Conservation (phyloP, 2,329 filamentous ascomycete species). For the Tolypocladium nubicola region DNA sequence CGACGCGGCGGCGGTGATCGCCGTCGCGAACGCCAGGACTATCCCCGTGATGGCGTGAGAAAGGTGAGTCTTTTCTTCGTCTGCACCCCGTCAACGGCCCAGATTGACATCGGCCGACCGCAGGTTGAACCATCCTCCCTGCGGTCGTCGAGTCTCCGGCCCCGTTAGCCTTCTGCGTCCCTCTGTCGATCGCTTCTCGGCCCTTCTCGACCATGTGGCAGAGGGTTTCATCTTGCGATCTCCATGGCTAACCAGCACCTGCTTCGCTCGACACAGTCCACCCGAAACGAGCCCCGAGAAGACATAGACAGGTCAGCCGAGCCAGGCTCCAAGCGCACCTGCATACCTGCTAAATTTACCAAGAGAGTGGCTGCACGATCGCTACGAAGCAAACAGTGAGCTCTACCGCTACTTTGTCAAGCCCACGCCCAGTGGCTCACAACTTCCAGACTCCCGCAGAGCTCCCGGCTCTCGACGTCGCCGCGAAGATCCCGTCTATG, state of each 20-base stretch:
- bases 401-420: background rate
- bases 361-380: conserved; percentile 95
- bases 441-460: conserved; percentile 25
- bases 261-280: conserved; percentile 41
- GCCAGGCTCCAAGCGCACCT: background rate
- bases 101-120: conserved; percentile 1
- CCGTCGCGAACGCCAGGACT: conserved; percentile 29
- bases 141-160: conserved; percentile 15
- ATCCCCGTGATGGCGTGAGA: conserved; percentile 77
- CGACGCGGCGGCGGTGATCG: conserved; percentile 24
- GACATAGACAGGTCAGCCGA: conserved; percentile 57
- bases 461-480: conserved; percentile 30
- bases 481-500: conserved; percentile 30
- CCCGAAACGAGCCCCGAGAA: conserved; percentile 46
- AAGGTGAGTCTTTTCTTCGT: conserved; percentile 49
- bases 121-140: conserved; percentile 25
- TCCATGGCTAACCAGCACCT: conserved; percentile 14
- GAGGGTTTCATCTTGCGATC: conserved; percentile 23
- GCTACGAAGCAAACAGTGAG: conserved; percentile 65
- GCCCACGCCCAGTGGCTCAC: conserved; percentile 9
- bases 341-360: conserved; percentile 10
- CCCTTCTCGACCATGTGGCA: conserved; percentile 18
- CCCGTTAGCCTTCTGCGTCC: conserved; percentile 17
- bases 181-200: conserved; percentile 17
- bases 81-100: background rate